These are phyloP conservation scores for Bretschneidera sinensis DNA, from an alignment of 345 rosid genomes.

Conservation along the genomic window DNA sequence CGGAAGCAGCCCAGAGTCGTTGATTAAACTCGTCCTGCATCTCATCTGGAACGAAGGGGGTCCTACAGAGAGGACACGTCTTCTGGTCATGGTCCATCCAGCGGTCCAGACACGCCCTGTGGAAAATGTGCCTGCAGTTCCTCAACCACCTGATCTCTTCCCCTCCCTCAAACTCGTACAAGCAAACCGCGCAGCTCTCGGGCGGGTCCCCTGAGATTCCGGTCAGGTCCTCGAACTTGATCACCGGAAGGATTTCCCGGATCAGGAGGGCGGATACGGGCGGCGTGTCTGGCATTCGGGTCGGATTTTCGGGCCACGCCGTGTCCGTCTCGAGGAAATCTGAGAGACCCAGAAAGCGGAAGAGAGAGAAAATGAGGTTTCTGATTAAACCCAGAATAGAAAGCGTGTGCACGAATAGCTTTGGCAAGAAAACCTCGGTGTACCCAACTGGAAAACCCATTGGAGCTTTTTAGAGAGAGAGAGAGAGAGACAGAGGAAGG, in stretches of 20 bases:
- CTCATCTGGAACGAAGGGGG: slow-evolving; percentile 71
- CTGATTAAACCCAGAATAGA: slow-evolving; percentile 61
- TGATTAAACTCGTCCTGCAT: slow-evolving; percentile 79
- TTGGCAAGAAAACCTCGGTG: slow-evolving; percentile 69
- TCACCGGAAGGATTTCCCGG: slow-evolving; percentile 75
- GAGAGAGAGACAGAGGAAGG: background rate
- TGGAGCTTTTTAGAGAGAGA: slow-evolving; percentile 7
- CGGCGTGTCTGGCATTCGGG: slow-evolving; percentile 33
- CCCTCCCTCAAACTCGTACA: slow-evolving; percentile 65
- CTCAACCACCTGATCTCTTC: slow-evolving; percentile 79
- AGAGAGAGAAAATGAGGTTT: slow-evolving; percentile 43
- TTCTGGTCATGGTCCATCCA: slow-evolving; percentile 93
- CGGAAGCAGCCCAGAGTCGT: slow-evolving; percentile 72
- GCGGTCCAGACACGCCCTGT: slow-evolving; percentile 76
- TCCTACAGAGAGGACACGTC: slow-evolving; percentile 90
- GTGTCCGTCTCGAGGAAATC: slow-evolving; percentile 72
- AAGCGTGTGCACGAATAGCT: slow-evolving; percentile 59
- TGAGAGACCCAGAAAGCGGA: slow-evolving; percentile 59
- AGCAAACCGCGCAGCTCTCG: slow-evolving; percentile 78
- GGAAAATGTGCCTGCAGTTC: slow-evolving; percentile 80
- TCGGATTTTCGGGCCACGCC: slow-evolving; percentile 43
- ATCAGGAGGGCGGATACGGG: slow-evolving; percentile 65
- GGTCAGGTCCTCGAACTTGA: slow-evolving; percentile 47
- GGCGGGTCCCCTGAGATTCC: slow-evolving; percentile 39
- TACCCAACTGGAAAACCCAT: slow-evolving; percentile 92